Conservation (phyloP, 176 grass and related monocot genomes). For the Carex littledalei region DNA sequence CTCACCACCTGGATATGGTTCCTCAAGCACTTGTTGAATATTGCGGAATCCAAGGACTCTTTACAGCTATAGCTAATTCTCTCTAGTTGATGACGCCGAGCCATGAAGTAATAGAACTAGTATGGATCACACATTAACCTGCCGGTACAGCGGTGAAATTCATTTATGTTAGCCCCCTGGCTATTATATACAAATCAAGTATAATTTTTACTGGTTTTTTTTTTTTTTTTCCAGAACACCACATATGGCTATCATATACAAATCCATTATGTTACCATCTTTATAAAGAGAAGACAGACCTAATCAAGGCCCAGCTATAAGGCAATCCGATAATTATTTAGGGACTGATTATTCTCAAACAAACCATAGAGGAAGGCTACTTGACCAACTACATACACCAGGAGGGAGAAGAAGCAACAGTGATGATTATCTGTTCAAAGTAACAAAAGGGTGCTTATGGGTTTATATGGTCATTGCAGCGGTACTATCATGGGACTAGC, state of each 20-base stretch:
- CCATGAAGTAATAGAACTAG: too few relatives aligned
- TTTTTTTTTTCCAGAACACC: slow-evolving; percentile 63
- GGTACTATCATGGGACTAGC: too few relatives aligned
- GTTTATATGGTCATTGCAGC: not conserved
- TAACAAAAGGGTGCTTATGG: too few relatives aligned
- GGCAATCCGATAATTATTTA: too few relatives aligned
- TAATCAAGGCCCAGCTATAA: slow-evolving; percentile 45
- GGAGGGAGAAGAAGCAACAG: too few relatives aligned
- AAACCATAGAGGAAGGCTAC: slow-evolving; percentile 75
- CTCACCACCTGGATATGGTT: slow-evolving; percentile 74
- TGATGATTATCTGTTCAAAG: too few relatives aligned
- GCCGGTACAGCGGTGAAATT: too few relatives aligned
- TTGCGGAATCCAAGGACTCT: slow-evolving; percentile 83
- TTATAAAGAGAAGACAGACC: slow-evolving; percentile 76
- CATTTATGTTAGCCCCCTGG: too few relatives aligned
- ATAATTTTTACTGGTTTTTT: not conserved
- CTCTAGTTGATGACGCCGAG: slow-evolving; percentile 39
- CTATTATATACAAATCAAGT: not conserved
- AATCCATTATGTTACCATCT: slow-evolving; percentile 35
- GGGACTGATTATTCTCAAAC: slow-evolving; percentile 61
- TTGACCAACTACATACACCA: slow-evolving; percentile 46
- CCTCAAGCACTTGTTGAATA: slow-evolving; percentile 86
- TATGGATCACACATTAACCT: too few relatives aligned
- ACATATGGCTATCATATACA: slow-evolving; percentile 36
- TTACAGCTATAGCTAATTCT: slow-evolving; percentile 58